phyloP scores from a whole-genome alignment of 23 red algal species.

The Gracilaria domingensis region DNA sequence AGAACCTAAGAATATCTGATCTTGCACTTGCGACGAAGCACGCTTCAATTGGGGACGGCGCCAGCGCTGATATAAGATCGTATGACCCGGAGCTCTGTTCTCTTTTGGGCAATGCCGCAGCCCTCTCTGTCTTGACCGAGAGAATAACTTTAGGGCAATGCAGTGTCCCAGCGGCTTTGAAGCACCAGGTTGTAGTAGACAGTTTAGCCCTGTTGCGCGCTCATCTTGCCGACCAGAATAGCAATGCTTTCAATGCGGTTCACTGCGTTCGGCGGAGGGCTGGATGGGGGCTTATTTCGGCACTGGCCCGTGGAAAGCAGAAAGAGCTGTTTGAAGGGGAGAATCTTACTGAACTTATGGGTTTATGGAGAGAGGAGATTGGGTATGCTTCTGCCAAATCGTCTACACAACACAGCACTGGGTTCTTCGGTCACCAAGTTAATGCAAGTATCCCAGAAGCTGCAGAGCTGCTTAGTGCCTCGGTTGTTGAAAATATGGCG shows the following conservation, averaged over 20 bases:
- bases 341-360: conserved; percentile 24
- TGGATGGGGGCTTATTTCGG: conserved; percentile 61
- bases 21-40: conserved; percentile 54
- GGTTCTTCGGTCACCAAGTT: not conserved
- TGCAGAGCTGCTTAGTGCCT: conserved; percentile 9
- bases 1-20: conserved; percentile 73
- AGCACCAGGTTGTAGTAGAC: conserved; percentile 48
- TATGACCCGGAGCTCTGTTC: conserved; percentile 50
- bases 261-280: conserved; percentile 36
- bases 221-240: conserved; percentile 40
- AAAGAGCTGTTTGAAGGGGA: conserved; percentile 56
- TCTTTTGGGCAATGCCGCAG: conserved; percentile 62
- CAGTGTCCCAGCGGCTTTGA: conserved; percentile 55
- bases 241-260: not conserved
- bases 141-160: conserved; percentile 45
- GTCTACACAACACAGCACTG: not conserved
- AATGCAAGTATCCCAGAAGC: conserved; percentile 11
- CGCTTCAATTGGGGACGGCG: not conserved
- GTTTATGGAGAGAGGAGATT: conserved; percentile 62
- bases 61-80: not conserved
- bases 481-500: conserved; percentile 8
- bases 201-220: conserved; percentile 38
- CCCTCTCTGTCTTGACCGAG: conserved; percentile 55
- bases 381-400: conserved; percentile 33
- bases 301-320: conserved; percentile 30